Conservation (phyloP, 1,139 yeast species). For the Waltiozyma sp. region DNA sequence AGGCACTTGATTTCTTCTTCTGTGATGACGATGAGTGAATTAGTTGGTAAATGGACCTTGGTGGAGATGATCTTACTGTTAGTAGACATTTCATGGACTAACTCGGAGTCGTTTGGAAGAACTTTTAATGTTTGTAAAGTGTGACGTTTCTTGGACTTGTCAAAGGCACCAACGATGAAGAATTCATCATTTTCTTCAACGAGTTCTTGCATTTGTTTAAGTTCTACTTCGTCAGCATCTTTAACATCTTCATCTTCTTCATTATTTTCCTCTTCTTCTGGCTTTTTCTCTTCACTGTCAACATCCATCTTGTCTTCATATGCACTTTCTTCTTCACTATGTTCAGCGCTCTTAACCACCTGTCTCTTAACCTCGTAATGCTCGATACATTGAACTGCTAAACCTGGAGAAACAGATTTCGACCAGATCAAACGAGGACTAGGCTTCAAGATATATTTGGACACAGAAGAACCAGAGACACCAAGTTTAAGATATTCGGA, state of each 20-base stretch:
- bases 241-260: neutral
- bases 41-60: slow-evolving; percentile 1
- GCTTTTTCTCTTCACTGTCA: neutral
- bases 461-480: slow-evolving; percentile 65
- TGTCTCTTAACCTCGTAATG: neutral
- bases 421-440: slow-evolving; percentile 75
- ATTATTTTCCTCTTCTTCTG: neutral
- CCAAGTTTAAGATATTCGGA: slow-evolving; percentile 38
- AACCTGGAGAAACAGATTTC: slow-evolving; percentile 55
- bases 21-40: slow-evolving; percentile 5
- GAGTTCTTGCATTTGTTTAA: neutral
- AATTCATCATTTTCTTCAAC: slow-evolving; percentile 2
- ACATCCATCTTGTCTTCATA: neutral
- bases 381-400: slow-evolving; percentile 26
- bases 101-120: slow-evolving; percentile 14
- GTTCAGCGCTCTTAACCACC: neutral
- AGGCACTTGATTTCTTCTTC: slow-evolving; percentile 6
- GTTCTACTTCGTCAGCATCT: neutral
- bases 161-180: slow-evolving; percentile 28
- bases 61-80: slow-evolving; percentile 9
- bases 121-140: slow-evolving; percentile 10
- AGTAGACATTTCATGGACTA: slow-evolving; percentile 9
- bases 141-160: slow-evolving; percentile 15
- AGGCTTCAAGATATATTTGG: slow-evolving; percentile 64
- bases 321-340: neutral